Evolutionary conservation across 352 stramenopile species (phyloP).

Genomic region (Phytophthora rubi): DNA sequence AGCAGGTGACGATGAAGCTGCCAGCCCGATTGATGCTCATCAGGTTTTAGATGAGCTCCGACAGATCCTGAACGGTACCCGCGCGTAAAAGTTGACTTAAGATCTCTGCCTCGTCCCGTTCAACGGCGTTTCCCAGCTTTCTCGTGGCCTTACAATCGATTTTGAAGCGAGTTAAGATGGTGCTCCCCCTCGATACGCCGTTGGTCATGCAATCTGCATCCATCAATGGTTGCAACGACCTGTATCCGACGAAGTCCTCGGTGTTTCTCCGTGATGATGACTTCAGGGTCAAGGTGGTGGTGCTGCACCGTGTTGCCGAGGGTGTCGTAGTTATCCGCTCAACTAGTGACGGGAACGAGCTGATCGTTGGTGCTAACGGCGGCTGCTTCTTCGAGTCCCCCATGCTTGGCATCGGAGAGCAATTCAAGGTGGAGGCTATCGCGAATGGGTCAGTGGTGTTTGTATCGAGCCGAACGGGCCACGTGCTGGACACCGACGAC

Average conservation of each 20-base stretch:
- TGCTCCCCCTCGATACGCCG: conserved; percentile 10
- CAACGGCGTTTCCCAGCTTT: conserved; percentile 1
- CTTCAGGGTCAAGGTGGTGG: conserved; percentile 16
- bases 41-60: conserved; percentile 20
- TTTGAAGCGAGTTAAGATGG: conserved; percentile 2
- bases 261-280: conserved; percentile 14
- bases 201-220: conserved; percentile 24
- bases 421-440: conserved; percentile 26
- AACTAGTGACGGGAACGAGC: conserved; percentile 14
- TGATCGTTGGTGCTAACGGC: conserved; percentile 32
- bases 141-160: background rate
- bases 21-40: background rate
- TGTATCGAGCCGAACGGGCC: conserved; percentile 27
- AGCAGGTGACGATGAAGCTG: background rate
- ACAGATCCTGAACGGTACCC: conserved; percentile 14
- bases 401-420: conserved; percentile 26
- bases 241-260: conserved; percentile 2
- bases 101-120: conserved; percentile 8
- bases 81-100: conserved; percentile 4
- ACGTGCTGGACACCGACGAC: conserved; percentile 24
- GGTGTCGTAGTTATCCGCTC: conserved; percentile 23
- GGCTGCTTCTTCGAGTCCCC: conserved; percentile 32
- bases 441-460: conserved; percentile 28
- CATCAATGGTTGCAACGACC: background rate
- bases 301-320: conserved; percentile 8